Conservation (phyloP, 345 rosid genomes). For the Euphorbia tirucalli region DNA sequence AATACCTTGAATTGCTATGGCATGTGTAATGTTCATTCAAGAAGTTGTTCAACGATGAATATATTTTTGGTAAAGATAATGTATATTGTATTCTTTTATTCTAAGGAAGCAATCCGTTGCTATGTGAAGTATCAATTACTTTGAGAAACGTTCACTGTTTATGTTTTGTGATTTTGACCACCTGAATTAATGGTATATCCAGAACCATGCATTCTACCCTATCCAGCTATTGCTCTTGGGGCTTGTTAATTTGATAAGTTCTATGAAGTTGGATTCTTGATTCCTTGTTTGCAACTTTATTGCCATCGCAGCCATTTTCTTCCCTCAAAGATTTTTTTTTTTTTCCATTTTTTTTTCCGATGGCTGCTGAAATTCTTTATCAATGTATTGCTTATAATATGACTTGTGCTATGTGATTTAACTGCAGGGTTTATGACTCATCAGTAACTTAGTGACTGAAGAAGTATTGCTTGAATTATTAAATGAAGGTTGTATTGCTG, state of each 20-base stretch:
- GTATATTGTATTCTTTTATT: not conserved
- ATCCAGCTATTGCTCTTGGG: not conserved
- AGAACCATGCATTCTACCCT: too few species aligned
- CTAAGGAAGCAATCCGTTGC: not conserved
- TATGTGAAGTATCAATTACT: not conserved
- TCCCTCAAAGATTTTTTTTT: not conserved
- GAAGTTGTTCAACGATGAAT: too few species aligned
- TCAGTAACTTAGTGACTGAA: slow-evolving; percentile 26
- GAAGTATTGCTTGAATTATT: slow-evolving; percentile 26
- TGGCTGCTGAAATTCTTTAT: not conserved
- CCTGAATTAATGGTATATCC: not conserved
- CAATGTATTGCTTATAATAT: slow-evolving; percentile 7
- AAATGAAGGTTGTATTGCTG: slow-evolving; percentile 33
- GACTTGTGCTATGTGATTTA: slow-evolving; percentile 26
- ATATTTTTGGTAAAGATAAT: too few species aligned
- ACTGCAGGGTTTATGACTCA: slow-evolving; percentile 50
- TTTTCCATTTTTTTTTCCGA: not conserved
- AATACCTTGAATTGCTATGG: not conserved
- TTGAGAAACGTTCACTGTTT: too few species aligned
- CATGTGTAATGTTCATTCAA: not conserved
- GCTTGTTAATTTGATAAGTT: not conserved
- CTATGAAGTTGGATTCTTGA: not conserved
- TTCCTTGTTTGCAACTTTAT: not conserved
- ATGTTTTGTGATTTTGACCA: not conserved
- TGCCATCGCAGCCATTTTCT: not conserved